These are phyloP conservation scores for Rhodotorula sp. DNA, from an alignment of 1,284 basidiomycete genomes.

Conservation along the genomic window DNA sequence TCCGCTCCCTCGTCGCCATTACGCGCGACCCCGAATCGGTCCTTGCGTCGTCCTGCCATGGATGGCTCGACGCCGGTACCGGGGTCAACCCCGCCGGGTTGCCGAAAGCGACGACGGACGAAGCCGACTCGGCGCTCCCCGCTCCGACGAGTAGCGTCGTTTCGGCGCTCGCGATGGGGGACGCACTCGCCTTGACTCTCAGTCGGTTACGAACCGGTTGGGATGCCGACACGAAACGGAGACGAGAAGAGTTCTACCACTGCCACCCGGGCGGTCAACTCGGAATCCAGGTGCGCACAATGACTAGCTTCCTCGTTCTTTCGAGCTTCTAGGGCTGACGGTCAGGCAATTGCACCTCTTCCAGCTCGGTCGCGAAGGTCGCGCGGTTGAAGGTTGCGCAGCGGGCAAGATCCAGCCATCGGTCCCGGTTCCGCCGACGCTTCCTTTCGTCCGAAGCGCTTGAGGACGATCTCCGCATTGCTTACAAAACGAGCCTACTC, in stretches of 20 bases:
- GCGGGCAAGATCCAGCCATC: too few species aligned
- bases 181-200: constrained; percentile 47
- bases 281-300: constrained; percentile 37
- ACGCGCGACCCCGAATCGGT: constrained; percentile 46
- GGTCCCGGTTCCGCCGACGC: background rate
- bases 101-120: constrained; percentile 36
- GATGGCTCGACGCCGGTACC: constrained; percentile 47
- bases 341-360: background rate
- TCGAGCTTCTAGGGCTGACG: background rate
- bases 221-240: constrained; percentile 39
- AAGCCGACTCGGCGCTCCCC: constrained; percentile 45
- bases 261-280: constrained; percentile 51
- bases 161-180: constrained; percentile 50
- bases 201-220: constrained; percentile 39
- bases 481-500: background rate
- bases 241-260: constrained; percentile 44
- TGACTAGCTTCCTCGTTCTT: background rate
- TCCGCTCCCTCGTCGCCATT: constrained; percentile 48
- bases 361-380: constrained; percentile 37
- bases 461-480: background rate
- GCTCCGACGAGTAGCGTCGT: constrained; percentile 50
- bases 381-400: constrained; percentile 9
- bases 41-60: constrained; percentile 47
- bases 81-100: constrained; percentile 36
- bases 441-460: background rate